Conservation (phyloP, 495 filamentous ascomycete genomes). For the Penicillium fimorum region DNA sequence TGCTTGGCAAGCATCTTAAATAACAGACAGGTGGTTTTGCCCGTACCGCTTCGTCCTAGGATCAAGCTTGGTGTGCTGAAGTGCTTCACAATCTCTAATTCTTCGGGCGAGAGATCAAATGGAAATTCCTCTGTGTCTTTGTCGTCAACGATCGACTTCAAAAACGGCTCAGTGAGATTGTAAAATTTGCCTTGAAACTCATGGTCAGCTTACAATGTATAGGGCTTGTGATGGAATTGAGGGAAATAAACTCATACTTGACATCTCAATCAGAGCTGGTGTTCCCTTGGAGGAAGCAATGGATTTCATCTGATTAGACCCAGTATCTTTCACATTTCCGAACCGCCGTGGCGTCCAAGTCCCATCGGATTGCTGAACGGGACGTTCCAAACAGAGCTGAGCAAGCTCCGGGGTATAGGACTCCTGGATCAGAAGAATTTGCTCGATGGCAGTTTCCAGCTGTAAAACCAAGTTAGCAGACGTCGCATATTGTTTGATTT, state of each 20-base stretch:
- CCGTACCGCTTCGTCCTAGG: slow-evolving; percentile 45
- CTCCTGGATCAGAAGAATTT: slow-evolving; percentile 19
- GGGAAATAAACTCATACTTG: slow-evolving; percentile 12
- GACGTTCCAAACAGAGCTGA: slow-evolving; percentile 13
- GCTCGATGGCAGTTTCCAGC: slow-evolving; percentile 11
- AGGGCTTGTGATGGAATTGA: neutral
- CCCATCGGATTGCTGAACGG: slow-evolving; percentile 10
- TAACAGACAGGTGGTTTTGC: slow-evolving; percentile 45
- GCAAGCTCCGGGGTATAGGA: slow-evolving; percentile 13
- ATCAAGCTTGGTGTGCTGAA: slow-evolving; percentile 35
- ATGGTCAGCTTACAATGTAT: neutral
- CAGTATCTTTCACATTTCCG: slow-evolving; percentile 2
- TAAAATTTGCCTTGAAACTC: slow-evolving; percentile 35
- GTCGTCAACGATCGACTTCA: slow-evolving; percentile 20
- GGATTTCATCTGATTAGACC: neutral
- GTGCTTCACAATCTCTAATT: slow-evolving; percentile 35
- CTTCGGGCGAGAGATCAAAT: slow-evolving; percentile 38
- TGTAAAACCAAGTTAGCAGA: neutral
- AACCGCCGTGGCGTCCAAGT: slow-evolving; percentile 10
- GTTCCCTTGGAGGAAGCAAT: slow-evolving; percentile 3
- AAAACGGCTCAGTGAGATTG: slow-evolving; percentile 35
- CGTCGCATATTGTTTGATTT: too few species aligned
- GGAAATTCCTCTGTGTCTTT: slow-evolving; percentile 31
- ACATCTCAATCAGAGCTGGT: slow-evolving; percentile 25
- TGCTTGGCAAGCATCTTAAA: slow-evolving; percentile 39